Evolutionary conservation across 441 rosid genomes (phyloP).

Genomic region (Aquilaria agallochum): DNA sequence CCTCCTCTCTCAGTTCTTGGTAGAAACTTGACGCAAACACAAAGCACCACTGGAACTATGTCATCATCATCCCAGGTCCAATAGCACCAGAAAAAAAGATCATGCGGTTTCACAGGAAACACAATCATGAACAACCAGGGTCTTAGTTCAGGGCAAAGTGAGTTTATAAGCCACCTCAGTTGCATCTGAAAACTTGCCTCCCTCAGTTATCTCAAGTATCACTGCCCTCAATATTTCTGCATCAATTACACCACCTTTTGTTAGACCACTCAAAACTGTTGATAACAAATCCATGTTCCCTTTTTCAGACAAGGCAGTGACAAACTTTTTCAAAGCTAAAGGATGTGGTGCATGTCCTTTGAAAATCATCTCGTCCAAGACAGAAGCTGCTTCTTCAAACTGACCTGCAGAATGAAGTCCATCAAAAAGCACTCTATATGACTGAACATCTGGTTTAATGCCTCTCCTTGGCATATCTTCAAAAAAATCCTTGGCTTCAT

Average conservation of each 20-base stretch:
- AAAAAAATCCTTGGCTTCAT: conserved; percentile 56
- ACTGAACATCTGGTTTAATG: conserved; percentile 57
- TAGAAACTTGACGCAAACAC: no score
- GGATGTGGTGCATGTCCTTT: conserved; percentile 57
- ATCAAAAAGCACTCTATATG: conserved; percentile 69
- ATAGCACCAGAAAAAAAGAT: no score
- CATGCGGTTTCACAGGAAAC: no score
- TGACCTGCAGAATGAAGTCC: conserved; percentile 44
- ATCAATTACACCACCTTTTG: conserved; percentile 31
- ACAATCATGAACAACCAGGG: no score
- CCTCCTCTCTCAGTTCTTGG: no score
- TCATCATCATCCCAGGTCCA: no score
- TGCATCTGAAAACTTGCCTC: conserved; percentile 11
- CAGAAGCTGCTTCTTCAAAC: conserved; percentile 44
- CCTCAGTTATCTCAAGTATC: conserved; percentile 27
- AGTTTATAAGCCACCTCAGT: conserved; percentile 24
- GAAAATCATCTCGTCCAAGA: conserved; percentile 80
- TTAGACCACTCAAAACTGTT: conserved; percentile 35
- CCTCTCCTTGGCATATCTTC: conserved; percentile 84
- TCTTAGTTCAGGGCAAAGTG: not conserved
- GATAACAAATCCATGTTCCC: conserved; percentile 32
- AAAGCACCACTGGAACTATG: no score
- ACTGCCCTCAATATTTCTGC: conserved; percentile 37
- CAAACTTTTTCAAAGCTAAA: conserved; percentile 28
- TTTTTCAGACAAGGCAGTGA: conserved; percentile 36